Conservation (phyloP, 495 filamentous ascomycete genomes). For the Tuber aestivum region DNA sequence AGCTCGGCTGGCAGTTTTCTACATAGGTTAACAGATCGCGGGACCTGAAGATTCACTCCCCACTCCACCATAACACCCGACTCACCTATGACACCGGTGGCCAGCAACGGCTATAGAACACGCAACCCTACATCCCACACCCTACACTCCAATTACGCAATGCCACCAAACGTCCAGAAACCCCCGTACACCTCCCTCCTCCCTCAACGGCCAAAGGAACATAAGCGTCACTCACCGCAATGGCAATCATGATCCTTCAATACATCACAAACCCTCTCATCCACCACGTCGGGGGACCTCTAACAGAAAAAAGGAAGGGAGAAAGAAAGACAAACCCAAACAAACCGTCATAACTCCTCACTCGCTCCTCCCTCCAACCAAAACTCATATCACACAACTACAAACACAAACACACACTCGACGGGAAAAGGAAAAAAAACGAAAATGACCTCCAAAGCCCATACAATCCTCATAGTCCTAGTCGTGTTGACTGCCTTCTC, state of each 20-base stretch:
- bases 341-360: neutral
- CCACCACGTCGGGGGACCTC: neutral
- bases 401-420: neutral
- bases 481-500: neutral
- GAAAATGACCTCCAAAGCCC: conserved; percentile 10
- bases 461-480: conserved; percentile 11
- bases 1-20: neutral
- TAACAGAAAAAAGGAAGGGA: neutral
- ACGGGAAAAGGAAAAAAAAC: neutral
- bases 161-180: neutral
- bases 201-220: neutral
- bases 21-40: neutral
- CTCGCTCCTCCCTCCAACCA: neutral
- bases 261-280: neutral
- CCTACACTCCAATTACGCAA: neutral
- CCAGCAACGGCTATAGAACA: neutral
- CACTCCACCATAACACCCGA: neutral
- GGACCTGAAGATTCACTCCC: neutral
- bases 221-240: neutral
- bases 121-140: neutral
- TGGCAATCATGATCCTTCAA: neutral
- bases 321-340: neutral
- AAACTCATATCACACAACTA: neutral
- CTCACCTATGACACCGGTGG: neutral
- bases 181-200: neutral